These are phyloP conservation scores for Azolla pinnata DNA, from an alignment of 75 land plant species.

Conservation along the genomic window DNA sequence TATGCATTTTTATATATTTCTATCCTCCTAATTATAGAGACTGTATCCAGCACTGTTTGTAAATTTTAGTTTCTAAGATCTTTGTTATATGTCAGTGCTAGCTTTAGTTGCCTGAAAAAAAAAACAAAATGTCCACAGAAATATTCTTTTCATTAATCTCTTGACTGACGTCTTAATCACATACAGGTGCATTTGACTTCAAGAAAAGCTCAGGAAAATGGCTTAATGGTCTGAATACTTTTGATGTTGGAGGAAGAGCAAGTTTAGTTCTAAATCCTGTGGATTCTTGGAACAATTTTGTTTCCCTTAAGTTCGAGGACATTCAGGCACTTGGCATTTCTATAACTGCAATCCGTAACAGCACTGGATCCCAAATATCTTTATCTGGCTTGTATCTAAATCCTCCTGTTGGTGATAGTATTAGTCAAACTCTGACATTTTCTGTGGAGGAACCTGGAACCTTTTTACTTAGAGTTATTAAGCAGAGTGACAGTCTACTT, in stretches of 20 bases:
- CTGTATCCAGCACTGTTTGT: neutral
- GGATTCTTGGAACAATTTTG: neutral
- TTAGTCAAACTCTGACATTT: neutral
- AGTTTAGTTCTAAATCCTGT: neutral
- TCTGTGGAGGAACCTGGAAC: neutral
- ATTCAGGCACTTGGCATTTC: neutral
- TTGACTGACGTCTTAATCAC: neutral
- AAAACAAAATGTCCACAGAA: neutral
- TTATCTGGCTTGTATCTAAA: neutral
- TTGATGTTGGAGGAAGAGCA: constrained; percentile 4
- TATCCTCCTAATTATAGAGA: too few species aligned
- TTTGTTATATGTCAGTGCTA: neutral
- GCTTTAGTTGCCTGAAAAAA: neutral
- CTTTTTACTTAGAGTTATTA: neutral
- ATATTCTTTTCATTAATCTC: neutral
- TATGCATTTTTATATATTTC: too few species aligned
- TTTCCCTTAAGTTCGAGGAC: neutral
- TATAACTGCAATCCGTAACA: neutral
- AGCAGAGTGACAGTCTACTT: neutral
- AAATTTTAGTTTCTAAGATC: neutral
- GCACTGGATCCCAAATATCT: neutral
- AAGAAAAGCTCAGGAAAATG: neutral
- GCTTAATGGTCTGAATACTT: neutral
- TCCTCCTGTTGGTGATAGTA: neutral
- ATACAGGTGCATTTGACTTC: neutral